Evolutionary conservation across 2,329 filamentous ascomycete genomes (phyloP).

Genomic region (Coniochaeta pulveracea): DNA sequence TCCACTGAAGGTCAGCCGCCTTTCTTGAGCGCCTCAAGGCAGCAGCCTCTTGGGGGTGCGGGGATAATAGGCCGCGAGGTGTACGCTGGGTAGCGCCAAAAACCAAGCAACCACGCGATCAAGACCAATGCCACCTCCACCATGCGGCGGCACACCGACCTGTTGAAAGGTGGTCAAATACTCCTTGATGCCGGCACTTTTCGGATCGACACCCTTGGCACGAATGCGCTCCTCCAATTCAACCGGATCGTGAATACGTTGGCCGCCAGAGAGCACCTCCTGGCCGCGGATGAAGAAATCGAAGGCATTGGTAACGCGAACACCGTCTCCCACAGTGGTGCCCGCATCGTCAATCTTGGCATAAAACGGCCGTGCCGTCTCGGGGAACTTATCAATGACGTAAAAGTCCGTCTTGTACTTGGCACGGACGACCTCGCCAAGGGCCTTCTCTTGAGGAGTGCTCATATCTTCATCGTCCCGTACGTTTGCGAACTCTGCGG

Average conservation of each 20-base stretch:
- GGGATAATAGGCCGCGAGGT: constrained; percentile 46
- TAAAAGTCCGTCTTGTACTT: constrained; percentile 92
- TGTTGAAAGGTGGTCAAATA: constrained; percentile 73
- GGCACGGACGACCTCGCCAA: constrained; percentile 70
- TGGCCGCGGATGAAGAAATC: constrained; percentile 85
- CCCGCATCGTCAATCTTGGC: constrained; percentile 58
- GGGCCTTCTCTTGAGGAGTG: constrained; percentile 67
- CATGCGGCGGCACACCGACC: constrained; percentile 78
- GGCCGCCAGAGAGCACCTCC: constrained; percentile 78
- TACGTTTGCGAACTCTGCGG: constrained; percentile 50
- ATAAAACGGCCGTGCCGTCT: constrained; percentile 76
- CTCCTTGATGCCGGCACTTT: constrained; percentile 63
- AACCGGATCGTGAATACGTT: constrained; percentile 70
- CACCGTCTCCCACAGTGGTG: background rate
- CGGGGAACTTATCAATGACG: constrained; percentile 84
- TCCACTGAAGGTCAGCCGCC: constrained; percentile 1
- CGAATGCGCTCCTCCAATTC: constrained; percentile 65
- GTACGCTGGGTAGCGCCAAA: constrained; percentile 45
- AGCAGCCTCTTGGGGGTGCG: constrained; percentile 47
- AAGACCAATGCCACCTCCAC: constrained; percentile 78
- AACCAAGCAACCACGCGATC: constrained; percentile 70
- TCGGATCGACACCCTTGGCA: constrained; percentile 64
- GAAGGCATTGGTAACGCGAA: constrained; percentile 44
- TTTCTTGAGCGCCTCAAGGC: constrained; percentile 25
- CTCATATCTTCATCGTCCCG: constrained; percentile 62